Base-by-base conservation (phyloP, 768 basidiomycete genomes). In the Polyporus arcularius region DNA sequence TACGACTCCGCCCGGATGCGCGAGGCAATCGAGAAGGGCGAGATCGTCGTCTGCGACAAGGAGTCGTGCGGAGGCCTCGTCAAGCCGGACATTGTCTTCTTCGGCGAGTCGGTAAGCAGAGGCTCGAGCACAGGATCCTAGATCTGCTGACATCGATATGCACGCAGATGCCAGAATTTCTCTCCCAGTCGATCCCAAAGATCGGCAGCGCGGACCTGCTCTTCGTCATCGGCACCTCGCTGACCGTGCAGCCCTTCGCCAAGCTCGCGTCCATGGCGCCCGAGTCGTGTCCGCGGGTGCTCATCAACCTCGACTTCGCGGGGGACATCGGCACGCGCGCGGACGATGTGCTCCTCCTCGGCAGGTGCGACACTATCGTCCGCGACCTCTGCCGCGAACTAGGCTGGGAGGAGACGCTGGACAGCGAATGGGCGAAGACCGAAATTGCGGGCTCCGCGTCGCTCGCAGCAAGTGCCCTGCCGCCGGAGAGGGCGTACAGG, bases 21-120 rank as follows among this genome's bases (percentile, higher is more conserved):
- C 70, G 73, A 77, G 15, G 78, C 81, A 5, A 82, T 96, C 39
- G 72, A 81, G 60, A 71, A 75, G 18, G 86, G 86, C 43, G 73
- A 83, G 63, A 85, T 91, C 12, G 87, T 94, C 7, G 80, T 75
- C 48, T 98, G 96, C 71, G 70, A 79, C 46, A 55, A 65, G 26
- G 68, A 79, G 43, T 57, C 66, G 18, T 94, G 94, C 64, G 77
- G 75, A 2, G 93, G 92, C 0, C 77, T 92, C 41, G 86, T 94
- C 10, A 93, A 95, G 72, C 94, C 94, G 12, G 91, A 95, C 67
- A 94, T 96, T 40, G 91, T 95, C 16, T 95, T 95, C 75, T 94
- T 94, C 68, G 93, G 94, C 30, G 90, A 92, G 73, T 71, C 79
- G 35, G 87, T 89, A 26, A 10, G 35, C 9, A 35, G 6, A 11